Evolutionary conservation across 1,139 yeast genomes (phyloP).

Genomic region (Pichiaceae sp.): DNA sequence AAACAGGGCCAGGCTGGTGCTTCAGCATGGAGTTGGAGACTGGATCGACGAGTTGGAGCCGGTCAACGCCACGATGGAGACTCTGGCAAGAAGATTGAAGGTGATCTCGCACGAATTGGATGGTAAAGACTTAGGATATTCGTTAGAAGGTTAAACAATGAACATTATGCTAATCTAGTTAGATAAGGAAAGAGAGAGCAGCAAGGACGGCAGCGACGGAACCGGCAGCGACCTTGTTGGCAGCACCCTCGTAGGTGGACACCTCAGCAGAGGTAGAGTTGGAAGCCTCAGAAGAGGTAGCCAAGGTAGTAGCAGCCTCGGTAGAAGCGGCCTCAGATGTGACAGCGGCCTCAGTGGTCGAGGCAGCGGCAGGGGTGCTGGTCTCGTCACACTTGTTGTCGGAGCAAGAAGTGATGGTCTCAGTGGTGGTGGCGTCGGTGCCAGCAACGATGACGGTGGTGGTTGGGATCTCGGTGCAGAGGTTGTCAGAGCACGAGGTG

Average conservation of each 20-base stretch:
- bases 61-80: constrained; percentile 27
- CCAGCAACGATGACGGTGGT: neutral
- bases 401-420: neutral
- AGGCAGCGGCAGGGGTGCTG: neutral
- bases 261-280: neutral
- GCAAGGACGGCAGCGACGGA: neutral
- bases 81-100: constrained; percentile 30
- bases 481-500: constrained; percentile 38
- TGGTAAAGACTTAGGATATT: constrained; percentile 34
- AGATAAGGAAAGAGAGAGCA: neutral
- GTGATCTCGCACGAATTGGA: constrained; percentile 32
- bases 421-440: neutral
- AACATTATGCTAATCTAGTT: too few species aligned
- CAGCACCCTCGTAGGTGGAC: too few species aligned
- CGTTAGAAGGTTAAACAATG: constrained; percentile 33
- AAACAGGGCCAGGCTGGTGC: constrained; percentile 29
- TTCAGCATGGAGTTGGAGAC: constrained; percentile 47
- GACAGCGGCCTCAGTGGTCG: neutral
- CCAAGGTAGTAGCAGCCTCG: neutral
- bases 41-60: constrained; percentile 41
- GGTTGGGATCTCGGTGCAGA: constrained; percentile 28
- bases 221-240: neutral
- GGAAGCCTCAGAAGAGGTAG: neutral
- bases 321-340: neutral
- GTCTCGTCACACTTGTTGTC: neutral